These are phyloP conservation scores for Petunia axillaris DNA, from an alignment of 257 asterid species.

Conservation along the genomic window DNA sequence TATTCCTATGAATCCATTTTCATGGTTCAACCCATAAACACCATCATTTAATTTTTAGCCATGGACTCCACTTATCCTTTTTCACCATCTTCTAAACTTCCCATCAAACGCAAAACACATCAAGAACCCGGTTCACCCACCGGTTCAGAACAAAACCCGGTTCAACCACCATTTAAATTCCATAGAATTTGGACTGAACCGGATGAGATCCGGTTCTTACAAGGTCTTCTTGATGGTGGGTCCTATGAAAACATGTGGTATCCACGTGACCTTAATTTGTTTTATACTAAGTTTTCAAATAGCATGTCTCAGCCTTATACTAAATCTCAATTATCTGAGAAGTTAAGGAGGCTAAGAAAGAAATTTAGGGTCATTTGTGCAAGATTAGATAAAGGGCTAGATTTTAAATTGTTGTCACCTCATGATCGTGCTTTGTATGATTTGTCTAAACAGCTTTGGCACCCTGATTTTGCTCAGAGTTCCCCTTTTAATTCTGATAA, in stretches of 20 bases:
- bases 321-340: slow-evolving; percentile 81
- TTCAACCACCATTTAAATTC: slow-evolving; percentile 66
- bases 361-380: slow-evolving; percentile 69
- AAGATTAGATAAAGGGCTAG: slow-evolving; percentile 59
- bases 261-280: slow-evolving; percentile 70
- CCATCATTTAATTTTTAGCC: slow-evolving; percentile 20
- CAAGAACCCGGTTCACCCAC: slow-evolving; percentile 11
- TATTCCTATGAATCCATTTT: not conserved
- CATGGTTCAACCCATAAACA: slow-evolving; percentile 22
- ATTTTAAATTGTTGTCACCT: slow-evolving; percentile 48
- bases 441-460: slow-evolving; percentile 69
- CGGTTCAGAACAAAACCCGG: slow-evolving; percentile 27
- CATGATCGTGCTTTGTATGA: slow-evolving; percentile 73
- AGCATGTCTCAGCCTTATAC: slow-evolving; percentile 85
- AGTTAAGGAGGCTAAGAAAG: slow-evolving; percentile 77
- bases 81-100: slow-evolving; percentile 62
- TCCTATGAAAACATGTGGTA: slow-evolving; percentile 50
- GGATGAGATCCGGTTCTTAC: slow-evolving; percentile 84
- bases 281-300: slow-evolving; percentile 67
- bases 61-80: slow-evolving; percentile 36
- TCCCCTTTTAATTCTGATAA: slow-evolving; percentile 53
- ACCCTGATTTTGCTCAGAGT: slow-evolving; percentile 54
- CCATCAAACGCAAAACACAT: slow-evolving; percentile 79
- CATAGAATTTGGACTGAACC: slow-evolving; percentile 90
- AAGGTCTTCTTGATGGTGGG: slow-evolving; percentile 59